These are phyloP conservation scores for Periconia macrospinosa DNA, from an alignment of 2,329 filamentous ascomycete species.

Conservation along the genomic window DNA sequence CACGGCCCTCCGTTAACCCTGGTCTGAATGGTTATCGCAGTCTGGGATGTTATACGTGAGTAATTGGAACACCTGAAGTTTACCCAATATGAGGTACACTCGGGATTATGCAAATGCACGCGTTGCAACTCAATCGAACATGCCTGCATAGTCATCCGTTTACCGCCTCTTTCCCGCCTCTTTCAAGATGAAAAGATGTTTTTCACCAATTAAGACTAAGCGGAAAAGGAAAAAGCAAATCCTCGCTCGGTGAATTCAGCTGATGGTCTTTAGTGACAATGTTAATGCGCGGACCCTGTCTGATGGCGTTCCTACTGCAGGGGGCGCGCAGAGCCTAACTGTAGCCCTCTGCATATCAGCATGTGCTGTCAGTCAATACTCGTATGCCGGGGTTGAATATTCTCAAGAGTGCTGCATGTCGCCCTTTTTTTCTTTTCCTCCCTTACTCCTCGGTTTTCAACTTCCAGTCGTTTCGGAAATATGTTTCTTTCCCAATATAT, in stretches of 20 bases:
- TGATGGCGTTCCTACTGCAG: conserved; percentile 7
- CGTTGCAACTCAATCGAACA: background rate
- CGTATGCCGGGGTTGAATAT: conserved; percentile 24
- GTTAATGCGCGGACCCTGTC: conserved; percentile 9
- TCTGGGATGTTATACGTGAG: conserved; percentile 21
- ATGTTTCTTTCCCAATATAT: conserved; percentile 1
- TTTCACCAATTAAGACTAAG: background rate
- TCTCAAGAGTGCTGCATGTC: conserved; percentile 20
- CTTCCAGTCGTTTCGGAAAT: background rate
- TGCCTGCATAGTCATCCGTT: background rate
- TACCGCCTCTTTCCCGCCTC: background rate
- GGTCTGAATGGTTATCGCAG: conserved; percentile 16
- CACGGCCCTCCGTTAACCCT: conserved; percentile 14
- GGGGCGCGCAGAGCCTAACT: conserved; percentile 13
- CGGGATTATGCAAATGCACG: background rate
- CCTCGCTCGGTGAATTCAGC: conserved; percentile 1
- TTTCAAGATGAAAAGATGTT: background rate
- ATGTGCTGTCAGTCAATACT: conserved; percentile 14
- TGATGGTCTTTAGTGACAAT: conserved; percentile 16
- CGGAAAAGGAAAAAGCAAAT: background rate
- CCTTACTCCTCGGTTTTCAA: background rate
- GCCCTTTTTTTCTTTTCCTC: conserved; percentile 6
- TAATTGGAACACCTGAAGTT: conserved; percentile 1
- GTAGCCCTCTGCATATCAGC: conserved; percentile 20
- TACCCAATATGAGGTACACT: background rate